These are phyloP conservation scores for Penicillium turbatum DNA, from an alignment of 495 filamentous ascomycete species.

Conservation along the genomic window DNA sequence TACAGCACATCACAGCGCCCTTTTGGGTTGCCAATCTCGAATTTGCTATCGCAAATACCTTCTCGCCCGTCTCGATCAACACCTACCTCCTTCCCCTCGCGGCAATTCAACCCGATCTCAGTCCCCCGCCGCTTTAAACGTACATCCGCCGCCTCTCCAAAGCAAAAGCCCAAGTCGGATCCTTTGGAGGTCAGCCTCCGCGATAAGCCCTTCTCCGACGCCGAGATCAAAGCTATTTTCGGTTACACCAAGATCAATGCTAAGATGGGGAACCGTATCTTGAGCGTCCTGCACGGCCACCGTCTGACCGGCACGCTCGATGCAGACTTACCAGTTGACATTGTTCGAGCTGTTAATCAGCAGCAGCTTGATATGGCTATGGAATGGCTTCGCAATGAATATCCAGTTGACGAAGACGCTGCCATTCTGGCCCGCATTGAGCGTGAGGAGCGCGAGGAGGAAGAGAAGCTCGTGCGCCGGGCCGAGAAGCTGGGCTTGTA, in stretches of 20 bases:
- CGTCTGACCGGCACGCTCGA: constrained; percentile 73
- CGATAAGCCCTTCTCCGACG: constrained; percentile 38
- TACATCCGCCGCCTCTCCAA: constrained; percentile 10
- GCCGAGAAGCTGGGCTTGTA: constrained; percentile 46
- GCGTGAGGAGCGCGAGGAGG: constrained; percentile 44
- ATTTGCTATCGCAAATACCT: neutral
- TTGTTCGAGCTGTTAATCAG: constrained; percentile 38
- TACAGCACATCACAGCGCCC: constrained; percentile 17
- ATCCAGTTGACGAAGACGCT: constrained; percentile 72
- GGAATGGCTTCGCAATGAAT: constrained; percentile 60
- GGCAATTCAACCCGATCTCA: neutral
- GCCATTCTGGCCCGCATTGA: constrained; percentile 60
- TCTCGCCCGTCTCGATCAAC: neutral
- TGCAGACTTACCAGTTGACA: constrained; percentile 38
- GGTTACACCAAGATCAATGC: constrained; percentile 45
- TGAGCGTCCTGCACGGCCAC: constrained; percentile 67
- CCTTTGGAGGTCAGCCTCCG: constrained; percentile 8
- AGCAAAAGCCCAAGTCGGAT: constrained; percentile 3
- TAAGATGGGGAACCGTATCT: constrained; percentile 56
- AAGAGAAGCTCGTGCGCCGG: constrained; percentile 41
- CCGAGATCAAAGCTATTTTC: constrained; percentile 62
- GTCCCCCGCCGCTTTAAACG: constrained; percentile 22
- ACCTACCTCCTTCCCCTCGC: neutral
- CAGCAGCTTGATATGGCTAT: constrained; percentile 48
- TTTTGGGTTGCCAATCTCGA: constrained; percentile 6